phyloP scores from a whole-genome alignment of 257 asterid species.

The Nicotiana noctiflora region DNA sequence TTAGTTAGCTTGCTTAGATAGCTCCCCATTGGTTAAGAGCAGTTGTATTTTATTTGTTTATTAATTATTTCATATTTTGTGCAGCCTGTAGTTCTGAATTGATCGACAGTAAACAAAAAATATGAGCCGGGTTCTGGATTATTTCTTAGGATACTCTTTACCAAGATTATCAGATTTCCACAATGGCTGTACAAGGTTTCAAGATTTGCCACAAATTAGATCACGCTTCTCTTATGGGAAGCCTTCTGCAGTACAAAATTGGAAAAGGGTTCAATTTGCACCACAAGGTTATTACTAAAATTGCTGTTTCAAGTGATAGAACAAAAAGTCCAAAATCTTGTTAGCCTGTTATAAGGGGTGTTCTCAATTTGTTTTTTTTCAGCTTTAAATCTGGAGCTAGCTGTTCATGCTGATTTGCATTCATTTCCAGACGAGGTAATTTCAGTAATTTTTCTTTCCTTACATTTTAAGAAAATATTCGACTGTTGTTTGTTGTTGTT shows the following conservation, averaged over 20 bases:
- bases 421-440: constrained; percentile 32
- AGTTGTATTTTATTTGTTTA: not conserved
- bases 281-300: constrained; percentile 31
- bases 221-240: constrained; percentile 16
- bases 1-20: not conserved
- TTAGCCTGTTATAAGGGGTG: not conserved
- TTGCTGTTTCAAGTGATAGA: not conserved
- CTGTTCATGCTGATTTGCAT: constrained; percentile 19
- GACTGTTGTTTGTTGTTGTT: no score
- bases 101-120: not conserved
- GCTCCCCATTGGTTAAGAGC: not conserved
- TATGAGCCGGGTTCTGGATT: constrained; percentile 39
- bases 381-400: constrained; percentile 28
- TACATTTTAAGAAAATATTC: not conserved
- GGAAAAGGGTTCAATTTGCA: constrained; percentile 16
- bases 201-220: constrained; percentile 8
- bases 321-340: not conserved
- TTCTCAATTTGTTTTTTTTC: not conserved
- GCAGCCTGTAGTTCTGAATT: not conserved
- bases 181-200: constrained; percentile 8
- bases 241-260: constrained; percentile 11
- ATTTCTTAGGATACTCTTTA: constrained; percentile 16
- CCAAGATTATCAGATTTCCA: constrained; percentile 3
- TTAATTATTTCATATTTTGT: not conserved
- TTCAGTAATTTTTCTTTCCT: not conserved